Evolutionary conservation across 2,329 filamentous ascomycete genomes (phyloP), one percentile per base, ranked within the genome.

Genomic region (Plenodomus biglobosus): DNA sequence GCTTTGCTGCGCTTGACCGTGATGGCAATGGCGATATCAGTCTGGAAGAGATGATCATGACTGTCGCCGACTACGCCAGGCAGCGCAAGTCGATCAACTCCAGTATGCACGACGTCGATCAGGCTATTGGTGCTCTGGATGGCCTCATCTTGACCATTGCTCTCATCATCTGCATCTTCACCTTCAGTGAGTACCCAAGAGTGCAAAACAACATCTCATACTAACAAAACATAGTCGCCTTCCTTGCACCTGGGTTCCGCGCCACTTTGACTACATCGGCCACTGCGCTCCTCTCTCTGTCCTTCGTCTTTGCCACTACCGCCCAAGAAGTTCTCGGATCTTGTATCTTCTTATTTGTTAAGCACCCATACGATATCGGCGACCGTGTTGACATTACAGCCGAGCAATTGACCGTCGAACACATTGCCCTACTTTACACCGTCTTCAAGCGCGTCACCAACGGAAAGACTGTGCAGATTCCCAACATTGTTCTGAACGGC

Each of bases 311-410:
- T 71, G 86, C 92, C 19, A 87, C 87, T 46, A 96, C 92, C 1
- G 86, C 87, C 3, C 92, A 96, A 73, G 94, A 99, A 73, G 88
- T 99, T 55, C 83, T 99, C n/a, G 92, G 92, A 65, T 96, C 92
- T 32, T 97, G 92, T 77, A 96, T 99, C 65, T 99, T 99, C 78
- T 78, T 99, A 1, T 99, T 99, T 65, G 90, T 97, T 77, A 99
- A 99, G 78, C 94, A 99, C 70, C 92, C 94, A 0, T 97, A 88
- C 70, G 94, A 99, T 69, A 91, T 97, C 18, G 92, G 92, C 52
- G 94, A 99, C 70, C 86, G 94, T 20, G 89, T 97, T 37, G 91
- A 96, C 62, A 87, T 97, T 55, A 79, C 78, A 15, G 75, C 76
- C 50, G 80, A 86, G 56, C 80, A 85, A 60, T 84, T 95, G 59